Evolutionary conservation across 2,329 filamentous ascomycete genomes (phyloP), one percentile per base, ranked within the genome.

Genomic region (Neoarthrinium moseri): DNA sequence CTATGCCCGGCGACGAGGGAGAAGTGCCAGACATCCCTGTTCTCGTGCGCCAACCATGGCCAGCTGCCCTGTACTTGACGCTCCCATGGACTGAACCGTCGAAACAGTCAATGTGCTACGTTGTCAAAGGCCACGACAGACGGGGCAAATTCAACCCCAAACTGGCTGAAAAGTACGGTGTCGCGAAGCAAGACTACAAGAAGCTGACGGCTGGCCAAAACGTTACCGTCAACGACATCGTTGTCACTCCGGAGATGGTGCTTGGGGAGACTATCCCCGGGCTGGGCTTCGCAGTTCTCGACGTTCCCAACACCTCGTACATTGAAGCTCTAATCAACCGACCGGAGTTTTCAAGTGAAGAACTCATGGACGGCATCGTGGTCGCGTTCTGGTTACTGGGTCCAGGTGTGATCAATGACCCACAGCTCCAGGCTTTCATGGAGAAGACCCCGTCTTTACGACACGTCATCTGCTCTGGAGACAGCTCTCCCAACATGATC

Each of bases 201-300:
- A 57, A 64, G 11, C 73, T 99, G 34, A 74, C 84, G 0, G 62
- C 59, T 2, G 90, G 91, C 3, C 53, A 84, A 51, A 83, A 66
- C 38, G 83, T 94, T 2, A 68, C 72, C 43, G 83, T 81, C 20
- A 69, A 74, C 12, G 78, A 86, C 56, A 91, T 89, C 4, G 74
- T 72, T 6, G 80, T 99, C 23, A 94, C 86, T 0, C 86, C 92
- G 1, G 87, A 94, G 0, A 94, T 95, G 85, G 91, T 97, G 1
- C 61, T 99, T 42, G 89, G 79, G 2, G 72, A 83, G 10, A 68
- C 76, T 3, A 76, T 83, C 45, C 74, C 78, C 5, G 91, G 91
- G 10, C 80, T 75, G 45, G 91, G 89, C 3, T 75, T 96, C 52
- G 86, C 88, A 7, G 74, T 99, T 6, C 72, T 95, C 32, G 91